Conservation (phyloP, 148 eudicot genomes). For the Heliosperma pusillum region DNA sequence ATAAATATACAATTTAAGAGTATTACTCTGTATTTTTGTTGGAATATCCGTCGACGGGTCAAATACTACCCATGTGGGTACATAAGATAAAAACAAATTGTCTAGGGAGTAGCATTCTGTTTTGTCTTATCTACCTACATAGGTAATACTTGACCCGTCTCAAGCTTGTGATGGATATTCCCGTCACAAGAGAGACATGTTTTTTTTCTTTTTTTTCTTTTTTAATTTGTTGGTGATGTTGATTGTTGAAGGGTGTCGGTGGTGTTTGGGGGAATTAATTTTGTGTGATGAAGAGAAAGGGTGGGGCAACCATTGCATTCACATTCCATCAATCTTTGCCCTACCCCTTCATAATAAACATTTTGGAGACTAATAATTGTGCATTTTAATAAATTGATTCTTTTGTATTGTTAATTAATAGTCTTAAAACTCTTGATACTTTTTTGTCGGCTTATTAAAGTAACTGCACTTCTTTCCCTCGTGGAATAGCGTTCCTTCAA, state of each 20-base stretch:
- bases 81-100: no score
- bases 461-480: no score
- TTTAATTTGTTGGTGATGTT: constrained; percentile 23
- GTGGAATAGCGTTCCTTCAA: no score
- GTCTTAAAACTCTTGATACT: no score
- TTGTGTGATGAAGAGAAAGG: constrained; percentile 35
- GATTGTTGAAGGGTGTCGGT: constrained; percentile 27
- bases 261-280: constrained; percentile 41
- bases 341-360: constrained; percentile 25
- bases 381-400: constrained; percentile 36
- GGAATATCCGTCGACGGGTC: no score
- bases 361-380: constrained; percentile 28
- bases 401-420: not conserved
- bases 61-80: no score
- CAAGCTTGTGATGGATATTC: no score
- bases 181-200: no score
- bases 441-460: no score
- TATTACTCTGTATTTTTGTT: constrained; percentile 13
- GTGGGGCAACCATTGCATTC: constrained; percentile 25
- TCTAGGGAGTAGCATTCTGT: no score
- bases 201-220: constrained; percentile 19
- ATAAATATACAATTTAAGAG: constrained; percentile 25
- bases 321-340: constrained; percentile 23
- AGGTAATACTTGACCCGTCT: no score
- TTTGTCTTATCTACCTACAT: no score